Evolutionary conservation across 2,329 filamentous ascomycete species (phyloP), one percentile per base, ranked within the genome.

Genomic region (Colletotrichum scovillei): DNA sequence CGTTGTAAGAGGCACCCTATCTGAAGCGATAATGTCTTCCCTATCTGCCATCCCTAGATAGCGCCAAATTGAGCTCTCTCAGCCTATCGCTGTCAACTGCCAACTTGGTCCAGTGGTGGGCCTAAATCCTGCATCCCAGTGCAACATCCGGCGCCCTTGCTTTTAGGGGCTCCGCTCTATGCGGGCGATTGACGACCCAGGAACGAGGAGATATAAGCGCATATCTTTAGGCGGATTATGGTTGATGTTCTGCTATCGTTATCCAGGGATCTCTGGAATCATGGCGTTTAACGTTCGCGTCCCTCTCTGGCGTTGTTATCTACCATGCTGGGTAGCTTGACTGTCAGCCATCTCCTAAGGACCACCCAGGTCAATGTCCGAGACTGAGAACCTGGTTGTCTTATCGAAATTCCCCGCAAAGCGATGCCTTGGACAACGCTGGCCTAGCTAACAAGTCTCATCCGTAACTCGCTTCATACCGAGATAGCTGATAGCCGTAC

Each of bases 51-150:
- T 22, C 1, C 19, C 49, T 26, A 4, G 53, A 32, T 63, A 63
- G 28, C 60, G 46, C 1, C 28, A 26, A 8, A 22, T 22, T 16
- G n/a, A 46, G 16, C 22, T 32, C 24, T 6, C 38, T 58, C 32
- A 6, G 38, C 64, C 57, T 72, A 71, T 72, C 69, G 64, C 46
- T 62, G 35, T 71, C 49, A 30, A 49, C 57, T 72, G 38, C 69
- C 64, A 14, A 22, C 4, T 30, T 22, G 24, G 49, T 55, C 5
- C 8, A 11, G 28, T n/a, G n/a, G 30, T 24, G 14, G 46, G 26
- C 19, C 19, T 22, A 2, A 22, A 22, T 1, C 42, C 12, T 32
- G 2, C 42, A 52, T 24, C 7, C 32, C 4, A 16, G 32, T 16
- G 19, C n/a, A 19, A 14, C 32, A 16, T 26, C n/a, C n/a, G 12